Conservation (phyloP, 768 basidiomycete genomes). For the Naganishia vishniacii region DNA sequence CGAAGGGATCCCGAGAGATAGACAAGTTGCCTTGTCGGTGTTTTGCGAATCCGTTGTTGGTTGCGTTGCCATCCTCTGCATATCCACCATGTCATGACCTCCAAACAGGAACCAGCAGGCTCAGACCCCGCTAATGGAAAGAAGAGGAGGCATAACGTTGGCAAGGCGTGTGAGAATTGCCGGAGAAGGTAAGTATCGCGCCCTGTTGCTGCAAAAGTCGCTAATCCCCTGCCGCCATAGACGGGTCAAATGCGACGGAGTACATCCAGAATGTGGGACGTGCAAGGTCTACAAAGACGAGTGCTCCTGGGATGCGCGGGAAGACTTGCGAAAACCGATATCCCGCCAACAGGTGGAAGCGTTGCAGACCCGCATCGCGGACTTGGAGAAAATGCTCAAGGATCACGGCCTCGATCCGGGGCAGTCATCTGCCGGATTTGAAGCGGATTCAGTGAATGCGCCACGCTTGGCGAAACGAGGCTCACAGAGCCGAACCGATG, state of each 20-base stretch:
- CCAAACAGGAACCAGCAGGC: not conserved
- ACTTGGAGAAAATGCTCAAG: conserved; percentile 35
- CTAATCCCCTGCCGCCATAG: too few species aligned
- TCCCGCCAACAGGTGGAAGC: conserved; percentile 41
- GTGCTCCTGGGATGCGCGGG: conserved; percentile 38
- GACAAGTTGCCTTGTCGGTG: too few species aligned
- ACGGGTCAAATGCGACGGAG: conserved; percentile 40
- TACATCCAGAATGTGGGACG: conserved; percentile 38
- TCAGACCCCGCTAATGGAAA: conserved; percentile 7
- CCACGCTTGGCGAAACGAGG: not conserved
- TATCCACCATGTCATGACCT: conserved; percentile 3
- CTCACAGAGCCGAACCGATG: not conserved
- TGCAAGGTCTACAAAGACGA: conserved; percentile 41
- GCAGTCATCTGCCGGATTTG: conserved; percentile 3
- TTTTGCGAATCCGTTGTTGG: too few species aligned
- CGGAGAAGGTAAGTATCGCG: conserved; percentile 30
- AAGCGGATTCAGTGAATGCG: not conserved
- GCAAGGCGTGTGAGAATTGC: conserved; percentile 36
- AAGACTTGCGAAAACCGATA: conserved; percentile 41
- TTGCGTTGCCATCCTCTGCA: too few species aligned
- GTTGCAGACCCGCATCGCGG: conserved; percentile 35
- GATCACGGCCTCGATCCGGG: conserved; percentile 33
- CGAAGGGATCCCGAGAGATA: too few species aligned
- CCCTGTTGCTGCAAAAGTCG: too few species aligned
- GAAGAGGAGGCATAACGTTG: conserved; percentile 33